phyloP scores from a whole-genome alignment of 1,284 basidiomycete species.

The Rhodotorula mucilaginosa region DNA sequence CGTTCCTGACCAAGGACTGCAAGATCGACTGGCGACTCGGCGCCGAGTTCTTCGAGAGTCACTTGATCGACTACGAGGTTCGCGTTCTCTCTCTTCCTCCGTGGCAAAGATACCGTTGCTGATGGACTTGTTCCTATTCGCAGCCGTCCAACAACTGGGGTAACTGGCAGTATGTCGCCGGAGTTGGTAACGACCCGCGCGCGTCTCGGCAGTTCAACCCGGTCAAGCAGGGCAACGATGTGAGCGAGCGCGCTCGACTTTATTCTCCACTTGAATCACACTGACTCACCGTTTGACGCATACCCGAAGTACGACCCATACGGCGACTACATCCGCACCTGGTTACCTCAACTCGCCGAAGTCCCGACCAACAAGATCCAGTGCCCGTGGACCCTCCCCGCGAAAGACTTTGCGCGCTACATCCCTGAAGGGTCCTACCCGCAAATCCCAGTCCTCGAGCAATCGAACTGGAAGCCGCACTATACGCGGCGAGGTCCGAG shows the following conservation, averaged over 20 bases:
- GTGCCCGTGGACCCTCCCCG: slow-evolving; percentile 41
- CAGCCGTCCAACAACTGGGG: slow-evolving; percentile 14
- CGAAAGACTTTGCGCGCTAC: slow-evolving; percentile 28
- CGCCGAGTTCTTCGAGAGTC: slow-evolving; percentile 55
- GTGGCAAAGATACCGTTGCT: neutral
- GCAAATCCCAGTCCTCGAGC: slow-evolving; percentile 43
- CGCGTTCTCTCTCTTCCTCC: neutral
- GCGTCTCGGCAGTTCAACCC: slow-evolving; percentile 58
- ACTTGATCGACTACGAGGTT: slow-evolving; percentile 19
- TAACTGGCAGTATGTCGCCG: slow-evolving; percentile 55
- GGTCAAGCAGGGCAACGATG: slow-evolving; percentile 58
- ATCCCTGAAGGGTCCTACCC: slow-evolving; percentile 34
- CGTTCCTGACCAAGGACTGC: slow-evolving; percentile 57
- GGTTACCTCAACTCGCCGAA: slow-evolving; percentile 54
- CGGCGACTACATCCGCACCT: slow-evolving; percentile 55
- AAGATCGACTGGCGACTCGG: slow-evolving; percentile 59
- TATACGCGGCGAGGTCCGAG: slow-evolving; percentile 31
- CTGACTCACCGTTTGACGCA: neutral
- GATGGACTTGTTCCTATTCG: neutral
- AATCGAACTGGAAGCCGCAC: slow-evolving; percentile 41
- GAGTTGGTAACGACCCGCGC: slow-evolving; percentile 59
- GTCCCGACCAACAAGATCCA: slow-evolving; percentile 49
- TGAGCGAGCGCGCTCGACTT: neutral
- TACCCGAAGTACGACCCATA: slow-evolving; percentile 51
- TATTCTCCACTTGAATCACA: too few relatives aligned